A percentile compares a stretch with the other conserved stretches of the same genome.
Evolutionary conservation across 257 asterid species (phyloP).

Genomic region (Knoxia roxburghii): DNA sequence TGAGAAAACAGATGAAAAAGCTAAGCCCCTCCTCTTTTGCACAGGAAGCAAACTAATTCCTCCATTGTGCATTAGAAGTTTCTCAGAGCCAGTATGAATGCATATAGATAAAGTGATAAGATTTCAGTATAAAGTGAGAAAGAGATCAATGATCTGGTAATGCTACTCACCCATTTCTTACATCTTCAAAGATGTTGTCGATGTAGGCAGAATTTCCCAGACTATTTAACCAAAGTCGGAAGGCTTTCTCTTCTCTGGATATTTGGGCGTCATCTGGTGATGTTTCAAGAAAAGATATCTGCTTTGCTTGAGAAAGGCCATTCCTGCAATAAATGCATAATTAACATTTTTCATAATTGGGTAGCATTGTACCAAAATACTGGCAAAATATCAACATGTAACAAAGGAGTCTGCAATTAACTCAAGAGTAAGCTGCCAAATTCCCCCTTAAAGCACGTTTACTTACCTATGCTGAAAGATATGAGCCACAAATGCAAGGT

Average conservation of each 20-base stretch:
- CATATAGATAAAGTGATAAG: background rate
- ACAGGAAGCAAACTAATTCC: background rate
- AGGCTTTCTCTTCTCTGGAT: conserved; percentile 89
- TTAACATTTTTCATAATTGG: conserved; percentile 9
- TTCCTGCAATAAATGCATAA: conserved; percentile 42
- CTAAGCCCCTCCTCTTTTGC: background rate
- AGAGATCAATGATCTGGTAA: background rate
- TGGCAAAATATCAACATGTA: background rate
- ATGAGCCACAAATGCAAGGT: conserved; percentile 97
- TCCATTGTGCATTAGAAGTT: background rate
- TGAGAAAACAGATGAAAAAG: background rate
- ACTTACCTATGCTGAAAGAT: conserved; percentile 92
- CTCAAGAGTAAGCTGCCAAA: background rate
- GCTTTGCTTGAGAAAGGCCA: conserved; percentile 81
- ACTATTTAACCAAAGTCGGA: conserved; percentile 93
- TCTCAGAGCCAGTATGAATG: background rate
- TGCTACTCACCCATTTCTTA: conserved; percentile 75
- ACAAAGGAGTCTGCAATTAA: background rate
- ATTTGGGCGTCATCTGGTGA: conserved; percentile 71
- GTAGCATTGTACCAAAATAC: background rate
- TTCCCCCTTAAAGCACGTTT: background rate
- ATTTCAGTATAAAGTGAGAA: background rate
- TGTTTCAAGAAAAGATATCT: conserved; percentile 75
- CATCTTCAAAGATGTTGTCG: conserved; percentile 94
- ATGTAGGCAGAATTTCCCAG: conserved; percentile 74